A percentile compares a stretch with the other conserved stretches of the same genome.
Conservation (phyloP, 1,284 basidiomycete species). For the Malassezia dermatis region DNA sequence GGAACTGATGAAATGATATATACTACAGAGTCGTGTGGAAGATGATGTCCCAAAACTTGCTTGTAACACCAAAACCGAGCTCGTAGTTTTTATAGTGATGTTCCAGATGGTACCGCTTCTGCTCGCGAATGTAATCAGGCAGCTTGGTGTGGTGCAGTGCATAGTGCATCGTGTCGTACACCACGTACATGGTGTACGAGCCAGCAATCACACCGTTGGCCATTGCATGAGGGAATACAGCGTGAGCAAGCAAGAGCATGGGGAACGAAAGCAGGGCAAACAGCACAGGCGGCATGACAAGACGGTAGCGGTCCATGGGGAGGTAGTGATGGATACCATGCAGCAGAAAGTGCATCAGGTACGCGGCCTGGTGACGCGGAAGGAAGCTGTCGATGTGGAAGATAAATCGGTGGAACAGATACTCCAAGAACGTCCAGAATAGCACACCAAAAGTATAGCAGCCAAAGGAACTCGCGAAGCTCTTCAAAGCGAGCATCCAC, state of each 20-base stretch:
- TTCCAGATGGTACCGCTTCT: constrained; percentile 97
- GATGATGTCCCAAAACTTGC: constrained; percentile 87
- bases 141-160: constrained; percentile 52
- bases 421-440: constrained; percentile 92
- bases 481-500: constrained; percentile 20
- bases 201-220: constrained; percentile 92
- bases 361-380: constrained; percentile 68
- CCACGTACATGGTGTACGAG: constrained; percentile 77
- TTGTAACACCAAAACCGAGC: constrained; percentile 91
- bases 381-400: constrained; percentile 91
- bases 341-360: constrained; percentile 81
- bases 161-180: constrained; percentile 48
- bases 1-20: not conserved
- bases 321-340: constrained; percentile 97
- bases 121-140: constrained; percentile 72
- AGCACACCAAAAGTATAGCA: constrained; percentile 71
- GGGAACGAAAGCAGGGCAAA: constrained; percentile 72
- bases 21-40: constrained; percentile 60
- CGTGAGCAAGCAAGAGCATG: constrained; percentile 76
- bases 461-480: constrained; percentile 48
- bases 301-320: constrained; percentile 73
- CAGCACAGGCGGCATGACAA: constrained; percentile 91
- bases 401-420: constrained; percentile 87
- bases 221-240: constrained; percentile 66
- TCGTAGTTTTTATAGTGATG: constrained; percentile 85